Conservation (phyloP, 2,329 filamentous ascomycete species). For the Didymella pinodella region DNA sequence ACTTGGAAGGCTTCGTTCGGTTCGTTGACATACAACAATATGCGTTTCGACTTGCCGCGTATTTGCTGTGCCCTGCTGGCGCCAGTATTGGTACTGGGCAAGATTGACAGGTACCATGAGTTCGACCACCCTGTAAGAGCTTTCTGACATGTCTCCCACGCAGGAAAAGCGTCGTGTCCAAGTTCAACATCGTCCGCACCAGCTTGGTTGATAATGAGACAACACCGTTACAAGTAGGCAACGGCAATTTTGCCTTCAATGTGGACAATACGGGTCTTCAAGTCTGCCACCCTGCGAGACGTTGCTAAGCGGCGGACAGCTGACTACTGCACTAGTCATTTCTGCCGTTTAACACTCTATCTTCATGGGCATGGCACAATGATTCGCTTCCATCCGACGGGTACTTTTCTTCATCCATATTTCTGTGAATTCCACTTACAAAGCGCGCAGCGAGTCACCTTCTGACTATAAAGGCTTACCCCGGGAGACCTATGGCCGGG, state of each 20-base stretch:
- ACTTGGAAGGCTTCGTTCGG: not conserved
- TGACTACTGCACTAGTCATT: conserved; percentile 39
- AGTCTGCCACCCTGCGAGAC: conserved; percentile 12
- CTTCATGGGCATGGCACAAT: conserved; percentile 57
- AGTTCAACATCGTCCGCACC: conserved; percentile 32
- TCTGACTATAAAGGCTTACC: conserved; percentile 46
- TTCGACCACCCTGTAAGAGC: not conserved
- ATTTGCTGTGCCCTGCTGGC: not conserved
- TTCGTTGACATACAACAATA: not conserved
- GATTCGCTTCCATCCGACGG: conserved; percentile 51
- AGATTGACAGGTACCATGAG: conserved; percentile 27
- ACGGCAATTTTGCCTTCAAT: conserved; percentile 58
- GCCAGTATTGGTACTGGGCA: conserved; percentile 3
- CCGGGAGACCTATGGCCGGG: conserved; percentile 53
- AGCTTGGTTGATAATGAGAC: conserved; percentile 47
- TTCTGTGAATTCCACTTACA: not conserved
- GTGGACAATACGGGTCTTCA: conserved; percentile 58
- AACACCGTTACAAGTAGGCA: conserved; percentile 61
- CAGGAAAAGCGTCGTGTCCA: conserved; percentile 29
- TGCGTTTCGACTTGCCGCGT: not conserved
- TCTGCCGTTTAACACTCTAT: conserved; percentile 51
- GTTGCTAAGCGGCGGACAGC: not conserved
- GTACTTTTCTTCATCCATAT: conserved; percentile 29
- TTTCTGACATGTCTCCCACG: not conserved
- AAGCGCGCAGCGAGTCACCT: conserved; percentile 26